Evolutionary conservation across 495 filamentous ascomycete species (phyloP), one percentile per base, ranked within the genome.

Genomic region (Tuber aestivum): DNA sequence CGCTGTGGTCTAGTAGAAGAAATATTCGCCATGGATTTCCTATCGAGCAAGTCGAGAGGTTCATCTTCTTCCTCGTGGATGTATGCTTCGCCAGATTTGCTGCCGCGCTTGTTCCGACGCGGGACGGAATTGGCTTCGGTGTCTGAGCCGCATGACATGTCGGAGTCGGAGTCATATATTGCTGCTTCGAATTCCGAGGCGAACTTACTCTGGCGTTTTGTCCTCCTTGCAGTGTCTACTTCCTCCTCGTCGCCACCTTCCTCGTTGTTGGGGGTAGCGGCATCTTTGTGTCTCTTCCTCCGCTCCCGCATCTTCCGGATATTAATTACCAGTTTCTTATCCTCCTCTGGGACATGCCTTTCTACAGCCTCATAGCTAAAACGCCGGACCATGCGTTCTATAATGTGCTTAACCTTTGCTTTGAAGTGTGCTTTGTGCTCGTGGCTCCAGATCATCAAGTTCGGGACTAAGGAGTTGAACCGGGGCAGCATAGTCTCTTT

Each of bases 361-460:
- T 94, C 93, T 4, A 99, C 88, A 10, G 86, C 79, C 2, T 94
- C 90, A 56, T 91, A 90, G 41, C 96, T 95, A 84, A 97, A 97
- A 71, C 94, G 89, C 27, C 95, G 89, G 40, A 97, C 90, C 86
- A 97, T 93, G 41, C 95, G 89, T 85, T 99, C 95, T 41, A 98
- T 84, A 77, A 99, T 97, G 81, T 97, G 93, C 89, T 97, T 98
- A 73, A 99, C 94, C 87, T 97, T 98, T 41, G 93, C 91, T 77
- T 93, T 92, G 83, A 98, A 94, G 81, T 95, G 93, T 23, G 92
- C 94, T 85, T 97, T 97, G 86, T 99, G 96, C 84, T 99, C 95
- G 84, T 97, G 93, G 80, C 92, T 93, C 95, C 95, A 99, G 32
- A 92, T 90, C 90, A 97, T 92, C 16, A 97, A 85, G 83, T 95